phyloP scores from a whole-genome alignment of 768 basidiomycete species.

The Russula dissimulans region DNA sequence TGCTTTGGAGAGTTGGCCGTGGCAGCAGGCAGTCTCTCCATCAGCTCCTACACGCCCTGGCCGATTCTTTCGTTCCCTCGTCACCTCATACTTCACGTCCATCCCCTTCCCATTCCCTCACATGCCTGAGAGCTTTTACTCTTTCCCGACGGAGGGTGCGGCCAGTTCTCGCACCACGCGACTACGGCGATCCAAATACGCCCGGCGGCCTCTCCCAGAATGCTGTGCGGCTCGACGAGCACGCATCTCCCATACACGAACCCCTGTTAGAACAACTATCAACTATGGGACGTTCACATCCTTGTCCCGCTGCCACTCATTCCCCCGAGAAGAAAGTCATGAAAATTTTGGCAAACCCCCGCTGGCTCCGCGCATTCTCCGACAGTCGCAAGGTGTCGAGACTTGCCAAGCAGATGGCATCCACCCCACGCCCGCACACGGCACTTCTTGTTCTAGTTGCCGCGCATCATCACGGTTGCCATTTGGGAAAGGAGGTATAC shows the following conservation, averaged over 20 bases:
- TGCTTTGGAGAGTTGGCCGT: slow-evolving; percentile 58
- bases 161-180: not conserved
- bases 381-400: slow-evolving; percentile 16
- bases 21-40: slow-evolving; percentile 42
- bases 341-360: not conserved
- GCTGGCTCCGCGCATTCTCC: not conserved
- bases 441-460: slow-evolving; percentile 40
- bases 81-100: slow-evolving; percentile 11
- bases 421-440: slow-evolving; percentile 26
- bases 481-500: slow-evolving; percentile 46
- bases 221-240: not conserved
- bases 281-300: not conserved
- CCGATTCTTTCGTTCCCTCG: slow-evolving; percentile 23
- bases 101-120: slow-evolving; percentile 12
- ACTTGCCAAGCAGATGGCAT: slow-evolving; percentile 5
- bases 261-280: not conserved
- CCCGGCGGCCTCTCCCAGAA: not conserved
- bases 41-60: slow-evolving; percentile 22
- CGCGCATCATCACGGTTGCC: slow-evolving; percentile 41
- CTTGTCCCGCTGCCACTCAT: not conserved
- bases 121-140: slow-evolving; percentile 22
- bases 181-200: not conserved
- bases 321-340: not conserved
- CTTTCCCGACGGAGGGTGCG: slow-evolving; percentile 1
- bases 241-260: not conserved